A percentile compares a stretch with the other conserved stretches of the same genome.
These are phyloP conservation scores for Kingdonia uniflora DNA, from an alignment of 164 flowering plant genomes.

Conservation along the genomic window DNA sequence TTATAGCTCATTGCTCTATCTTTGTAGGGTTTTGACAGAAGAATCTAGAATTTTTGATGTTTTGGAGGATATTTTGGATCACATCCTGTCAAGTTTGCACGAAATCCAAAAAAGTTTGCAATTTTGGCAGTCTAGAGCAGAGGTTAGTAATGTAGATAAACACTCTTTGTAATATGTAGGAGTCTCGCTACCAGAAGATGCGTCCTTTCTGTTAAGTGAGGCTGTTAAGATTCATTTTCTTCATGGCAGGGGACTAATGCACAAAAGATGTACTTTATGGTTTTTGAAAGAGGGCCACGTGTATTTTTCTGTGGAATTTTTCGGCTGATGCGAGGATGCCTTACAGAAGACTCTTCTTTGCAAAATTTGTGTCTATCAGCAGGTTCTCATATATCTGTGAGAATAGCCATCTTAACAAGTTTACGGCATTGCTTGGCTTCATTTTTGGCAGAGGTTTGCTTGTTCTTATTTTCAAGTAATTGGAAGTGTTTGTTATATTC, in stretches of 20 bases:
- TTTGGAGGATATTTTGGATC: conserved; percentile 63
- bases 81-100: conserved; percentile 47
- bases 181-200: too few relatives aligned
- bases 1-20: background rate
- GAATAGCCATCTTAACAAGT: too few relatives aligned
- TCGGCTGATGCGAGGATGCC: conserved; percentile 38
- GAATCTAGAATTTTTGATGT: conserved; percentile 37
- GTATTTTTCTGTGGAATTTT: conserved; percentile 58
- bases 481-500: too few relatives aligned
- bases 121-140: conserved; percentile 79
- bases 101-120: conserved; percentile 59
- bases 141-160: conserved; percentile 34
- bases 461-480: too few relatives aligned
- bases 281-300: conserved; percentile 79
- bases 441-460: too few relatives aligned
- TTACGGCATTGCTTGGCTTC: too few relatives aligned
- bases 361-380: conserved; percentile 46
- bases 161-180: too few relatives aligned
- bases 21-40: conserved; percentile 29
- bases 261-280: conserved; percentile 40
- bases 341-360: too few relatives aligned
- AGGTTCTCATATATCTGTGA: too few relatives aligned
- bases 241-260: conserved; percentile 17
- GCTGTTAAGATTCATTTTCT: background rate
- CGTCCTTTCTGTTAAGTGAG: too few relatives aligned